Evolutionary conservation across 306 rosid genomes (phyloP).

Genomic region (Potentilla sterilis): DNA sequence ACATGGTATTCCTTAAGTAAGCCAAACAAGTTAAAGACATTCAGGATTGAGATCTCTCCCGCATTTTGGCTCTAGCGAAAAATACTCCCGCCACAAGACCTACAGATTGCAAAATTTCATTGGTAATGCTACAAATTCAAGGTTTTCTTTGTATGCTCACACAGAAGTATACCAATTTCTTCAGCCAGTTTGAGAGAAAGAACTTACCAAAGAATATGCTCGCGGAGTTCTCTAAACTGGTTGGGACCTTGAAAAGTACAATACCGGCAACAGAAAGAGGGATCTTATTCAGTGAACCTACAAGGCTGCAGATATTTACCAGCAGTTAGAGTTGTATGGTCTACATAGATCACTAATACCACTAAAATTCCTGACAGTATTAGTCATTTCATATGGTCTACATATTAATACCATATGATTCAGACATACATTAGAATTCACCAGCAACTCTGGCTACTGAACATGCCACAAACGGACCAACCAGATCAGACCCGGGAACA

Average conservation of each 20-base stretch:
- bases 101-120: conserved; percentile 35
- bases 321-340: conserved; percentile 13
- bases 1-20: no score
- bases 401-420: neutral
- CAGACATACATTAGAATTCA: neutral
- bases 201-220: conserved; percentile 91
- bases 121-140: conserved; percentile 23
- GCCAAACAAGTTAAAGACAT: neutral
- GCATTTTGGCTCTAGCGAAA: conserved; percentile 92
- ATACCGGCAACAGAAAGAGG: conserved; percentile 94
- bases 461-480: neutral
- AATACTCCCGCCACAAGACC: conserved; percentile 95
- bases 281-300: conserved; percentile 96
- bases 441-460: neutral
- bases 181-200: conserved; percentile 10
- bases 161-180: neutral
- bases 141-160: conserved; percentile 6
- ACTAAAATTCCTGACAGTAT: neutral
- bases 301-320: conserved; percentile 64
- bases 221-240: conserved; percentile 85
- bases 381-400: neutral
- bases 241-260: conserved; percentile 83
- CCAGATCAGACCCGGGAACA: neutral
- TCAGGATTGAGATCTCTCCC: conserved; percentile 61
- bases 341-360: neutral